Evolutionary conservation across 306 rosid genomes (phyloP), one percentile per base, ranked within the genome.

Genomic region (Medicago ruthenica): DNA sequence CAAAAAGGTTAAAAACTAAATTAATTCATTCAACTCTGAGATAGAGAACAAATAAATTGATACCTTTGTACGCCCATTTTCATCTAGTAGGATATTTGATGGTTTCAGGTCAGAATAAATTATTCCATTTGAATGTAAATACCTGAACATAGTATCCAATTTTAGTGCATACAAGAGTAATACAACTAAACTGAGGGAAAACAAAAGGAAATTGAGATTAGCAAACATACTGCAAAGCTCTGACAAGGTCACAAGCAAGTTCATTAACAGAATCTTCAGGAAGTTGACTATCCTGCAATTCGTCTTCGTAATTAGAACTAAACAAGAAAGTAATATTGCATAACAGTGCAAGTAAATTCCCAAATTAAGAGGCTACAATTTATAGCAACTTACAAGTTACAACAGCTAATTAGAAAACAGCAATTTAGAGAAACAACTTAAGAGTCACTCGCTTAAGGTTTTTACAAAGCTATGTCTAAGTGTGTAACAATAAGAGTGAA

Each of bases 21-120:
- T 50, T n/a, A 42, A 76, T 69, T 57, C 47, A 77, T 20, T 41
- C 13, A 22, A 66, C 21, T 3, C 18, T 17, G 37, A 18, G 39
- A 75, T 20, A 60, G 37, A 47, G 2, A 20, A 42, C 16, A 41
- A 18, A 37, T 36, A 51, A 59, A 40, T 22, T 41, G 55, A 62
- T 75, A 95, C 99, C 99, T 92, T 95, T 65, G 87, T 81, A 47
- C 88, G 77, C 14, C 99, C 99, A 82, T 95, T 95, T 86, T 95
- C 99, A 41, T 95, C 97, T 55, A 95, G 80, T 41, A 95, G 83
- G 71, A 95, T 85, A 81, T 95, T 95, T 73, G 99, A 92, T 72
- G 99, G 99, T 83, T 95, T 95, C 87, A 95, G 81, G 82, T 95
- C 99, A 81, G 96, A 90, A 70, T 95, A 95, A 40, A 95, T 87